phyloP scores from a whole-genome alignment of 352 stramenopile species.

The Globisporangium paddicum region DNA sequence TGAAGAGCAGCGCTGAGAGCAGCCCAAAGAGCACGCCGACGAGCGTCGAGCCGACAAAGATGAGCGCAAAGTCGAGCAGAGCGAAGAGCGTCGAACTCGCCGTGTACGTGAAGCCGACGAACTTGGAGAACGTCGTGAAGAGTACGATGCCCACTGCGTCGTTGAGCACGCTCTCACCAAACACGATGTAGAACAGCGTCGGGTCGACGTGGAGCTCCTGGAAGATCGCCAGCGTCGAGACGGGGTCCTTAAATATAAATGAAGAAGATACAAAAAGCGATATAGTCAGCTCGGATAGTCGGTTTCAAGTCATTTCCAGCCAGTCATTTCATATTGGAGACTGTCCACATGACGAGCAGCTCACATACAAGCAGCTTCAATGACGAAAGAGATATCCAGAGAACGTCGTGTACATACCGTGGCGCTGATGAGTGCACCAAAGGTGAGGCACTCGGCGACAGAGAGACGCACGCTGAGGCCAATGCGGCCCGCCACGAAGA shows the following conservation, averaged over 20 bases:
- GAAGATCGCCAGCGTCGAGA: conserved; percentile 91
- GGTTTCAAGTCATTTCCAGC: conserved; percentile 1
- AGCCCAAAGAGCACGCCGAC: conserved; percentile 86
- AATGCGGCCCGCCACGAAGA: conserved; percentile 66
- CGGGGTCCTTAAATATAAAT: conserved; percentile 69
- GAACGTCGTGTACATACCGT: conserved; percentile 38
- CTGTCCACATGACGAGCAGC: background rate
- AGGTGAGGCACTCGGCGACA: conserved; percentile 87
- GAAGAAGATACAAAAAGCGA: background rate
- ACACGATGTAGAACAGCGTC: conserved; percentile 93
- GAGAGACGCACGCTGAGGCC: conserved; percentile 63
- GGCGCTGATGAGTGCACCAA: conserved; percentile 90
- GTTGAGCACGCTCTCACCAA: conserved; percentile 94
- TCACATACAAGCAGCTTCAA: background rate
- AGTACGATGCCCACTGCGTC: conserved; percentile 92
- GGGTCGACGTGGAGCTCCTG: conserved; percentile 87
- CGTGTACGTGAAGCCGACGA: conserved; percentile 87
- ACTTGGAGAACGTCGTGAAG: conserved; percentile 91
- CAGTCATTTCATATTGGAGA: background rate
- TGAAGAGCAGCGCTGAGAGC: conserved; percentile 84
- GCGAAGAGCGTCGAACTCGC: conserved; percentile 72
- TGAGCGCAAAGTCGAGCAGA: conserved; percentile 86
- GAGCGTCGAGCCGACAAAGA: conserved; percentile 87
- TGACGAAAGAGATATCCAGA: background rate
- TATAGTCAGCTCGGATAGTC: background rate